These are phyloP conservation scores for Paraphaeosphaeria minitans DNA, from an alignment of 2,329 filamentous ascomycete species.

Conservation along the genomic window DNA sequence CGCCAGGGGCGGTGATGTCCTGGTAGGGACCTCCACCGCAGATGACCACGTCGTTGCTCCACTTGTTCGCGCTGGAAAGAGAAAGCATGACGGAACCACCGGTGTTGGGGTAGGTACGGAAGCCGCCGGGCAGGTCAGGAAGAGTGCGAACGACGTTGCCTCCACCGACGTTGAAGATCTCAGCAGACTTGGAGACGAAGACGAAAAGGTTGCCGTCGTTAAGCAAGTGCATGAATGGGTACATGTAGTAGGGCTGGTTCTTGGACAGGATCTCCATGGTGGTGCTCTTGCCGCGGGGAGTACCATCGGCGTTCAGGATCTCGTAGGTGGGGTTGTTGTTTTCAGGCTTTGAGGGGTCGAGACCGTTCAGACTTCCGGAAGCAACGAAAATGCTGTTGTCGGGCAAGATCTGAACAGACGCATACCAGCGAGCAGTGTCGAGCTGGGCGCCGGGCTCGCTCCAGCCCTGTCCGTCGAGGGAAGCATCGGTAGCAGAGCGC, in stretches of 20 bases:
- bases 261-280: conserved; percentile 60
- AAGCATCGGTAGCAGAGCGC: conserved; percentile 52
- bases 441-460: conserved; percentile 62
- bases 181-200: conserved; percentile 61
- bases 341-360: conserved; percentile 57
- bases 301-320: conserved; percentile 57
- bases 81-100: conserved; percentile 63
- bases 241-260: conserved; percentile 69
- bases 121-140: conserved; percentile 60
- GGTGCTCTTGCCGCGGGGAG: conserved; percentile 54
- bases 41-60: conserved; percentile 60
- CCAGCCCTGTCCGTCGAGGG: conserved; percentile 58
- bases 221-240: conserved; percentile 65
- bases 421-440: conserved; percentile 63
- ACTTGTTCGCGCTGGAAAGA: conserved; percentile 57
- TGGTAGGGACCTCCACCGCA: conserved; percentile 66
- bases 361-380: conserved; percentile 64
- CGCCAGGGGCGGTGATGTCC: conserved; percentile 63
- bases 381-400: conserved; percentile 64
- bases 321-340: conserved; percentile 71
- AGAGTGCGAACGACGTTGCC: conserved; percentile 54
- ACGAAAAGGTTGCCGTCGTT: conserved; percentile 62
- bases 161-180: conserved; percentile 59
- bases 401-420: conserved; percentile 63
- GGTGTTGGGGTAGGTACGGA: conserved; percentile 66